Base-by-base conservation (phyloP, 306 rosid genomes). In the Medicago lupulina region DNA sequence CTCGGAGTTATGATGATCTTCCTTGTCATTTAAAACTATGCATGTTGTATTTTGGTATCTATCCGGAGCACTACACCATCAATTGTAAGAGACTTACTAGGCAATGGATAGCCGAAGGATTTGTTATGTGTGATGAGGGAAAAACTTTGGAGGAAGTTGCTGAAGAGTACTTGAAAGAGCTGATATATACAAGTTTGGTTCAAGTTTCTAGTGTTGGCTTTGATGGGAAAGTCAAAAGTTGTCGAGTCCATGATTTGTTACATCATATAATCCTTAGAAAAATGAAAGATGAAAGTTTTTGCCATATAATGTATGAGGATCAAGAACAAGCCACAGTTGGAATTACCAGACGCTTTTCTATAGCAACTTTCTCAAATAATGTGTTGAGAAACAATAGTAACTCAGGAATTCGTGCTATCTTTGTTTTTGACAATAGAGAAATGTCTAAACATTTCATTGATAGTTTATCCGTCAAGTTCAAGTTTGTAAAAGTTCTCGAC, bases 81-180 rank as follows among this genome's bases (percentile, higher is more conserved):
- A 61, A 31, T 0, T 21, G 70, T 5, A 17, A 21, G 12, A 82
- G 75, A 55, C 61, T 82, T 44, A 55, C 40, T 0, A 25, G 71
- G 13, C 74, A 71, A 51, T 82, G 82, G 85, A 76, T 77, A 21
- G 85, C 79, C 46, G 85, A 76, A 55, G 85, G 79, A 3, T 76
- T 82, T 41, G 44, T 77, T 2, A 36, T 12, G 41, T 0, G 3
- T 23, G 49, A 25, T 2, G 55, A 67, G 72, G 43, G 9, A 16
- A 82, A 53, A 15, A 2, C 68, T 1, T 9, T 49, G 16, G 82
- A 82, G 59, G 76, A 58, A 1, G 71, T 73, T 40, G 79, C 82
- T 0, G 71, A 73, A 12, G 72, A 58, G 44, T 60, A 67, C 68
- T 55, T 82, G 49, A 23, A 46, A 39, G 55, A 82, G 38, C 36